Conservation (phyloP, 2,329 filamentous ascomycete genomes). For the Fusarium albosuccineum region DNA sequence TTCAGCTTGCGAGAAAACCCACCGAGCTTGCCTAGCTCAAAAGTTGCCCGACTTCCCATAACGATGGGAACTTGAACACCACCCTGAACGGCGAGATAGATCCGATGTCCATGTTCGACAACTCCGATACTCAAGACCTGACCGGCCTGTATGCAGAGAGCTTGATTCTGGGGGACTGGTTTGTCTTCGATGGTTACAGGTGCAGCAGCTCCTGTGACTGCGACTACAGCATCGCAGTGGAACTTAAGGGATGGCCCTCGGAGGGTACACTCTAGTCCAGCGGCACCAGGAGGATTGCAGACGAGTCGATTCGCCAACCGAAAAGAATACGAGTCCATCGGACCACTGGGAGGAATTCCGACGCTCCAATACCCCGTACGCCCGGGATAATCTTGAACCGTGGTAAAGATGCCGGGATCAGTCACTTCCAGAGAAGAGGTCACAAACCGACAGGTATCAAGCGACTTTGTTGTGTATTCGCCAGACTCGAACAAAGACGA, state of each 20-base stretch:
- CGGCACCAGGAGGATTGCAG: conserved; percentile 45
- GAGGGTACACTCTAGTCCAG: conserved; percentile 53
- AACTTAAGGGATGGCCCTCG: conserved; percentile 53
- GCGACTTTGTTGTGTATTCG: conserved; percentile 50
- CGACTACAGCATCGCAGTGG: conserved; percentile 49
- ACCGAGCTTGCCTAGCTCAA: conserved; percentile 51
- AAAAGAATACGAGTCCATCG: conserved; percentile 56
- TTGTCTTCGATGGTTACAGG: conserved; percentile 45
- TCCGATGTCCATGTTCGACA: conserved; percentile 48
- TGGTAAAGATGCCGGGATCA: conserved; percentile 52
- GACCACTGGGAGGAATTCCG: conserved; percentile 57
- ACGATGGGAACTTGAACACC: conserved; percentile 52
- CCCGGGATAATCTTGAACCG: conserved; percentile 58
- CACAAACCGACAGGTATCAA: conserved; percentile 49
- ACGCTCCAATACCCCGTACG: conserved; percentile 54
- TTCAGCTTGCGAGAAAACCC: conserved; percentile 51
- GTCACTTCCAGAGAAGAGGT: conserved; percentile 53
- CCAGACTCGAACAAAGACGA: conserved; percentile 47
- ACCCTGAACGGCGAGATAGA: conserved; percentile 52
- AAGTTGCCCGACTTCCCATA: conserved; percentile 50
- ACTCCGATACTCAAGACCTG: conserved; percentile 46
- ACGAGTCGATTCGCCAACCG: conserved; percentile 53
- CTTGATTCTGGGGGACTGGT: conserved; percentile 36
- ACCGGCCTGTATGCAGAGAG: conserved; percentile 40
- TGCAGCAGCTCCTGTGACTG: conserved; percentile 50